Base-by-base conservation (phyloP, 2,329 filamentous ascomycete genomes). In the Colletotrichum tabaci region DNA sequence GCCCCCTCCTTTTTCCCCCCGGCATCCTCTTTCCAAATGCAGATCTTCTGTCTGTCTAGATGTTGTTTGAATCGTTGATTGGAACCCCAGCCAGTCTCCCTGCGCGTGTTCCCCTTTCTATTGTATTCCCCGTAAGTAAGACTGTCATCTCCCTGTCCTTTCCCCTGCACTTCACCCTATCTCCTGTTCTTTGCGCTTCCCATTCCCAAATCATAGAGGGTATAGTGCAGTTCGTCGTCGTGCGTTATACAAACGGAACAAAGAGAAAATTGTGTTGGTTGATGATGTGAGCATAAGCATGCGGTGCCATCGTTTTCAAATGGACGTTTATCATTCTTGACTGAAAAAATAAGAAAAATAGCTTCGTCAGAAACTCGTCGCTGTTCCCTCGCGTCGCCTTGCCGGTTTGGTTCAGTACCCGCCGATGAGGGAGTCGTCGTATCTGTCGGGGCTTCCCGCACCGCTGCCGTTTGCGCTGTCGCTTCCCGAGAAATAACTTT, bases 401-500 rank as follows among this genome's bases (percentile, higher is more conserved):
- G 35, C 21, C 18, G 13, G 10, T 12, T 30, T 26, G 12, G 21
- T 52, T 67, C 46, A 72, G 23, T 72, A 72, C 46, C 69, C 60
- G 65, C 69, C 58, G 18, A 72, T 68, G 23, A 72, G 69, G 12
- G 69, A 72, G 53, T 72, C 69, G 53, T 72, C 69, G 26, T 69
- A 72, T 38, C 69, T 46, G 30, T 72, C 69, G 15, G 83, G 83
- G 67, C 82, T 85, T 42, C 78, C 82, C 23, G 80, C 78, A 18
- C 80, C 80, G 73, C 82, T 85, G 52, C 78, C 79, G 50, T 76
- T 81, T 52, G 74, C 76, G 73, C 85, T 87, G 53, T 83, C 84
- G 66, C 81, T 84, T 13, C 82, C 85, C 46, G 87, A 85, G 76
- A 88, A 81, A 75, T 88, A 90, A 62, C 92, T 94, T 85, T 98